phyloP scores from a whole-genome alignment of 495 filamentous ascomycete genomes.

The Achaetomiella virescens region DNA sequence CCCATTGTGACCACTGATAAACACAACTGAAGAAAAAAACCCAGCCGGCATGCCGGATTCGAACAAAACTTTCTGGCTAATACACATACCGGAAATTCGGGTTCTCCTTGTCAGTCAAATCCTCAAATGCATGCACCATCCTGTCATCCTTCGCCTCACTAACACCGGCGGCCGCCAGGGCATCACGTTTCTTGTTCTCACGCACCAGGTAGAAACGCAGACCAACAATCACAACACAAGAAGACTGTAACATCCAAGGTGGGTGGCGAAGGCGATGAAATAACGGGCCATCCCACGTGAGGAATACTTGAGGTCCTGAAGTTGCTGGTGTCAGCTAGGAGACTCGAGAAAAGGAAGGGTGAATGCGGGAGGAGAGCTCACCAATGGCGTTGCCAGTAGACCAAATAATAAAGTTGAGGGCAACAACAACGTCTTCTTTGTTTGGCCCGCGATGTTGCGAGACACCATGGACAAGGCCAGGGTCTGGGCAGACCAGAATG shows the following conservation, averaged over 20 bases:
- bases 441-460: conserved; percentile 50
- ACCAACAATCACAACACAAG: conserved; percentile 42
- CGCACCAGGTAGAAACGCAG: conserved; percentile 43
- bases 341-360: neutral
- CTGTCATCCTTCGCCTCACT: conserved; percentile 36
- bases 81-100: conserved; percentile 48
- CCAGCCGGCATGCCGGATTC: too few relatives aligned
- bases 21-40: too few relatives aligned
- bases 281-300: conserved; percentile 46
- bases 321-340: too few relatives aligned
- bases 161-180: conserved; percentile 37
- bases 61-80: neutral
- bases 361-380: neutral
- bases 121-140: conserved; percentile 49
- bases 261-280: conserved; percentile 48
- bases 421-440: conserved; percentile 47
- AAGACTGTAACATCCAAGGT: conserved; percentile 48
- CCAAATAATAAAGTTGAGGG: conserved; percentile 47
- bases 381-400: conserved; percentile 46
- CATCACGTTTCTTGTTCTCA: conserved; percentile 45
- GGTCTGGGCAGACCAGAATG: conserved; percentile 53
- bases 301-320: conserved; percentile 47
- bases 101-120: conserved; percentile 55
- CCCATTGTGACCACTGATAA: too few relatives aligned
- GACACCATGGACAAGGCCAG: conserved; percentile 47